phyloP scores from a whole-genome alignment of 148 eudicot species.

The Agrostemma githago region DNA sequence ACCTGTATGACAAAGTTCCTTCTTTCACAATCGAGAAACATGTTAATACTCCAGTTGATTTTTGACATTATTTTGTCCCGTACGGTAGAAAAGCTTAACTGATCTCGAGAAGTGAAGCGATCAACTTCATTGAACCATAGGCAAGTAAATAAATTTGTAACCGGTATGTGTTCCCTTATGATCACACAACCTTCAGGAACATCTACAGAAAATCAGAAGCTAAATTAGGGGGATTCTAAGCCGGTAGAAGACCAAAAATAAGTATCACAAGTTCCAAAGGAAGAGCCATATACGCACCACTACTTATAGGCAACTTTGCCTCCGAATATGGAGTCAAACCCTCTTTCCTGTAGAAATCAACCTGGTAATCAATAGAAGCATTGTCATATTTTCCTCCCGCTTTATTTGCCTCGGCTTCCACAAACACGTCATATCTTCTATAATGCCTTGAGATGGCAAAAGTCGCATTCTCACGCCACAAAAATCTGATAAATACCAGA shows the following conservation, averaged over 20 bases:
- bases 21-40: conserved; percentile 95
- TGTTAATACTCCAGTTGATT: conserved; percentile 68
- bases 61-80: conserved; percentile 71
- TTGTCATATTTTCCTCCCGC: conserved; percentile 81
- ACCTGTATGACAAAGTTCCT: conserved; percentile 95
- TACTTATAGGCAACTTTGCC: conserved; percentile 89
- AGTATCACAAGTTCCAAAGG: conserved; percentile 6
- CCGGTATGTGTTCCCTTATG: conserved; percentile 79
- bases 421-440: conserved; percentile 84
- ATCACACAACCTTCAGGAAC: conserved; percentile 96
- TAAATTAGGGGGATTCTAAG: conserved; percentile 3
- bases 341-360: conserved; percentile 66
- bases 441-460: conserved; percentile 95
- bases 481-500: conserved; percentile 44
- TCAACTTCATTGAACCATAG: conserved; percentile 96
- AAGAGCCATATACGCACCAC: conserved; percentile 47
- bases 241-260: neutral
- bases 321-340: conserved; percentile 80
- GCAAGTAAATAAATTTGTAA: conserved; percentile 84
- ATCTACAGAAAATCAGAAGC: conserved; percentile 45
- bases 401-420: conserved; percentile 94
- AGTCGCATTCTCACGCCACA: conserved; percentile 96
- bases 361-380: conserved; percentile 75
- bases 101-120: conserved; percentile 93
- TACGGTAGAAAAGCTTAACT: conserved; percentile 85